These are phyloP conservation scores for Lachancea waltii DNA, from an alignment of 805 yeast genomes.

Conservation along the genomic window DNA sequence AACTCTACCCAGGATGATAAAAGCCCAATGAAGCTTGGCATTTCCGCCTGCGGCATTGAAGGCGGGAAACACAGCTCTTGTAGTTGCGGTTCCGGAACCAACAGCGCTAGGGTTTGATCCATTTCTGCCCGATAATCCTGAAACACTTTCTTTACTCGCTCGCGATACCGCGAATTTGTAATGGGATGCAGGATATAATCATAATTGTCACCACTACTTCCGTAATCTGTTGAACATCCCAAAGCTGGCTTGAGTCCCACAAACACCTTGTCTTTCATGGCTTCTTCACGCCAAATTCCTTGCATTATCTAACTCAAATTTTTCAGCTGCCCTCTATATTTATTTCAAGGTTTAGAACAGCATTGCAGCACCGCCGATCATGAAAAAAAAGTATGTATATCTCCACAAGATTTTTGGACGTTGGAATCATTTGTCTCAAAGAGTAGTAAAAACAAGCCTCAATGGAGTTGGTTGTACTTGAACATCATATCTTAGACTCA, in stretches of 20 bases:
- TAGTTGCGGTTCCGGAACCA: constrained; percentile 28
- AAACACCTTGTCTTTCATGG: constrained; percentile 28
- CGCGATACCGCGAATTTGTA: constrained; percentile 46
- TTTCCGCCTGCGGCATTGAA: constrained; percentile 10
- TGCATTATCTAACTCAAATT: not conserved
- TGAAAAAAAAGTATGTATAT: no score
- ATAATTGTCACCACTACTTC: constrained; percentile 32
- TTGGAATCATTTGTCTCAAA: no score
- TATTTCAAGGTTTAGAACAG: no score
- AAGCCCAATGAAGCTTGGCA: constrained; percentile 42
- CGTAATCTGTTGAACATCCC: constrained; percentile 26
- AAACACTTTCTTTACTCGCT: constrained; percentile 36
- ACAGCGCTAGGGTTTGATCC: constrained; percentile 14
- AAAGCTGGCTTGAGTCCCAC: constrained; percentile 45
- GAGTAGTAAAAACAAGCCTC: no score
- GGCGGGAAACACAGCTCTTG: constrained; percentile 32
- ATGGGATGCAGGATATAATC: constrained; percentile 49
- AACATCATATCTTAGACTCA: no score
- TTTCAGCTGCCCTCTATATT: not conserved
- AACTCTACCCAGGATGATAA: constrained; percentile 66
- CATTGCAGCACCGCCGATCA: no score
- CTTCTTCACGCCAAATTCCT: not conserved
- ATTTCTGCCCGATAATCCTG: constrained; percentile 27
- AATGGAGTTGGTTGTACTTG: no score
- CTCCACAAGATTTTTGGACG: no score